Conservation (phyloP, 192 early-diverging fungal genomes). For the Rhizoclosmatium sp. region DNA sequence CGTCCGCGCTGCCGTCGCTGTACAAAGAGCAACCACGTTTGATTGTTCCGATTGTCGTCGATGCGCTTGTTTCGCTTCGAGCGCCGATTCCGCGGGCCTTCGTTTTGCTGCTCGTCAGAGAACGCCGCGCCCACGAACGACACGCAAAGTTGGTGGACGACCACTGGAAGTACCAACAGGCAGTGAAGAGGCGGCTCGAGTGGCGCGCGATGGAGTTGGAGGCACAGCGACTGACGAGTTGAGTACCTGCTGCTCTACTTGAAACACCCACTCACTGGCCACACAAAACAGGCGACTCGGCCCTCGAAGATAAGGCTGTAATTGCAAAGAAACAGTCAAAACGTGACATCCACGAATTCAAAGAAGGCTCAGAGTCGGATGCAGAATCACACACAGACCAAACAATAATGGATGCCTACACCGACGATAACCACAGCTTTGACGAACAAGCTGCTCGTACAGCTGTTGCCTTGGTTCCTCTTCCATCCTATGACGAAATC, state of each 20-base stretch:
- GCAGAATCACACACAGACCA: background rate
- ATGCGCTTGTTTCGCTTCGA: conserved; percentile 1
- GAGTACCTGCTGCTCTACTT: no score
- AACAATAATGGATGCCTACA: background rate
- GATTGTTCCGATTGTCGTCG: background rate
- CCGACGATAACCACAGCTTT: background rate
- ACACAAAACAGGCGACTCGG: background rate
- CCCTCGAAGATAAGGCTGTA: background rate
- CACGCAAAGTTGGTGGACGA: background rate
- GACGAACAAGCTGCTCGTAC: background rate
- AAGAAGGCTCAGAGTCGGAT: background rate
- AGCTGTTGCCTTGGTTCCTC: conserved; percentile 32
- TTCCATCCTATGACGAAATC: conserved; percentile 25
- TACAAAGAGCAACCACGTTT: background rate
- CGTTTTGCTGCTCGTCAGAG: conserved; percentile 23
- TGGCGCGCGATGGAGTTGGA: conserved; percentile 36
- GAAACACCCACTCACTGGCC: background rate
- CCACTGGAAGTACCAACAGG: conserved; percentile 17
- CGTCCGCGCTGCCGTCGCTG: background rate
- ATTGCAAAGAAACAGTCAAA: background rate
- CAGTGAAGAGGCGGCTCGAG: conserved; percentile 31
- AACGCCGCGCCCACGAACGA: background rate
- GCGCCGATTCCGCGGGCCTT: conserved; percentile 21
- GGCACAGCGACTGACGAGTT: conserved; percentile 19
- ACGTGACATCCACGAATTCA: conserved; percentile 7